Conservation (phyloP, 2,329 filamentous ascomycete species). For the Colletotrichum spinosum region DNA sequence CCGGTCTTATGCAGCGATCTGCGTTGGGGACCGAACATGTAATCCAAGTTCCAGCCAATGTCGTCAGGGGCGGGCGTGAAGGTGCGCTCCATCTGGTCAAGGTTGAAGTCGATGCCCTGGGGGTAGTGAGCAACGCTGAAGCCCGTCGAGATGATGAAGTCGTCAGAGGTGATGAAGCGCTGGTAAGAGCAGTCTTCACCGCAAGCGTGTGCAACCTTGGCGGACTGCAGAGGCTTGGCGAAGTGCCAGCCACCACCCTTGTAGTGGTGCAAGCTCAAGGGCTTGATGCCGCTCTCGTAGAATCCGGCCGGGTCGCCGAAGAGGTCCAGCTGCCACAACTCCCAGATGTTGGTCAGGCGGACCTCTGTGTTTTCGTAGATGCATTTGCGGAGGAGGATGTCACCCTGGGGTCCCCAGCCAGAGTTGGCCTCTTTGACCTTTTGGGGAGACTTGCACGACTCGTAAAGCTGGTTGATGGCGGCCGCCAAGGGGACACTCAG, state of each 20-base stretch:
- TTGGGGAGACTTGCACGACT: conserved; percentile 58
- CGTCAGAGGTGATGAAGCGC: conserved; percentile 65
- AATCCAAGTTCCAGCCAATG: conserved; percentile 63
- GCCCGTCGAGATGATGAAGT: conserved; percentile 68
- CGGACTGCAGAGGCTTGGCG: conserved; percentile 66
- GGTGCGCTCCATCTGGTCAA: conserved; percentile 64
- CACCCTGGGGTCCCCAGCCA: conserved; percentile 70
- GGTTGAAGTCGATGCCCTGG: conserved; percentile 60
- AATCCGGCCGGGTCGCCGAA: conserved; percentile 71
- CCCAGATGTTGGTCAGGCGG: conserved; percentile 66
- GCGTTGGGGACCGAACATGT: conserved; percentile 62
- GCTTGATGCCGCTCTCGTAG: conserved; percentile 71
- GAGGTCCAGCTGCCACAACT: conserved; percentile 72
- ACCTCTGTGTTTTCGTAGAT: conserved; percentile 72
- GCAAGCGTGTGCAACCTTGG: conserved; percentile 68
- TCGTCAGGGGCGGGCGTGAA: conserved; percentile 61
- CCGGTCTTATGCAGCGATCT: conserved; percentile 60
- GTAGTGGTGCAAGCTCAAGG: conserved; percentile 73
- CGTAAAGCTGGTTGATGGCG: conserved; percentile 58
- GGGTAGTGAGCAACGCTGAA: conserved; percentile 71
- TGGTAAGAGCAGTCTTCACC: conserved; percentile 71
- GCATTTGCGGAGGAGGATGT: conserved; percentile 72
- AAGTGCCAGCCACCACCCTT: conserved; percentile 69
- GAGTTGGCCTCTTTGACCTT: conserved; percentile 67
- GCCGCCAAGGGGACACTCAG: conserved; percentile 63